These are phyloP conservation scores for Saturnispora diversa DNA, from an alignment of 805 yeast genomes.

Conservation along the genomic window DNA sequence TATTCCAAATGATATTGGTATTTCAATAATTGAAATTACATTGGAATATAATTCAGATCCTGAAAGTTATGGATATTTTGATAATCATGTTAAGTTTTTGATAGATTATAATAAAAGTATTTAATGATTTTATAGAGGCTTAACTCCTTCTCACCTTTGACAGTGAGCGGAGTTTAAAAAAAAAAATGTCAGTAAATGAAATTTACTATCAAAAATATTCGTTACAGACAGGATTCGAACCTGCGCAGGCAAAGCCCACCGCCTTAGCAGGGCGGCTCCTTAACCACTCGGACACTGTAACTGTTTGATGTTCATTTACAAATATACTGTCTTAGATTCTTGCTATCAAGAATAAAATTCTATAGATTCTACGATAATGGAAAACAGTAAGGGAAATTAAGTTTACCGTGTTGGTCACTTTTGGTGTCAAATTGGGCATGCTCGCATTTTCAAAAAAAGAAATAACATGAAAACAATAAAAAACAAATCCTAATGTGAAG, in stretches of 20 bases:
- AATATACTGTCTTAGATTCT: no score
- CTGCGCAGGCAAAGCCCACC: constrained; percentile 93
- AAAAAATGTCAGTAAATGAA: neutral
- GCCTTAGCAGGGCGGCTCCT: constrained; percentile 79
- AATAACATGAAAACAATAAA: no score
- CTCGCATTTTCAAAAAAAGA: no score
- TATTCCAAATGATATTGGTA: constrained; percentile 34
- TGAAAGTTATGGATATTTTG: constrained; percentile 25
- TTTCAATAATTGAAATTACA: constrained; percentile 31
- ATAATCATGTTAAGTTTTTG: constrained; percentile 17
- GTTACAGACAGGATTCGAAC: constrained; percentile 99
- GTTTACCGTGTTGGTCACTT: no score
- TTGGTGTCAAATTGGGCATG: no score
- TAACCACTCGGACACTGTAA: constrained; percentile 70
- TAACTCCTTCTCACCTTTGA: no score
- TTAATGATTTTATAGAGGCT: neutral
- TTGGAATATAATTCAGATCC: constrained; percentile 18
- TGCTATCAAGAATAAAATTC: no score
- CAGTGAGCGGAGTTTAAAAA: neutral
- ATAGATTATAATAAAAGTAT: neutral
- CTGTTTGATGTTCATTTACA: constrained; percentile 21
- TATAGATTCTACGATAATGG: no score
- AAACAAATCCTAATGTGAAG: no score
- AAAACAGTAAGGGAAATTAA: no score
- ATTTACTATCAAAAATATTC: constrained; percentile 36